These are phyloP conservation scores for Metschnikowia vanudenii DNA, from an alignment of 805 yeast genomes.

Conservation along the genomic window DNA sequence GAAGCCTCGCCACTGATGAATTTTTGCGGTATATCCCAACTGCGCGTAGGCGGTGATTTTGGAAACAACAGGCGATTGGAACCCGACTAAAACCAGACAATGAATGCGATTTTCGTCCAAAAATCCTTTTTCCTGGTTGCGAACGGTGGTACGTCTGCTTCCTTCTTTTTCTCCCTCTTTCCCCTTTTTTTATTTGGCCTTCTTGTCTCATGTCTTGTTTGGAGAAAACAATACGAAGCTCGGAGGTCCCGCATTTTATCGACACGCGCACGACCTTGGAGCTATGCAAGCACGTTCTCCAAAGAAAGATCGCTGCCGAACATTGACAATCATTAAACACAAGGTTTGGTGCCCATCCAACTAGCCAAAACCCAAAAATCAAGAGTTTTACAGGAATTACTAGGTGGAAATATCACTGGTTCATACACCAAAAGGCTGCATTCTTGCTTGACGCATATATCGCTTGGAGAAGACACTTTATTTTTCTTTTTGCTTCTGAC, in stretches of 20 bases:
- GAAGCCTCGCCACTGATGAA: neutral
- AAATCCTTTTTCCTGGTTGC: too few species aligned
- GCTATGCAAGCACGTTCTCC: slow-evolving; percentile 10
- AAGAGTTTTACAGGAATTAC: neutral
- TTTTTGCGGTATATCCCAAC: too few species aligned
- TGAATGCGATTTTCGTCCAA: too few species aligned
- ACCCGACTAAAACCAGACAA: too few species aligned
- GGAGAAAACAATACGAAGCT: slow-evolving; percentile 1
- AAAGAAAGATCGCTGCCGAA: neutral
- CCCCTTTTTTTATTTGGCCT: neutral
- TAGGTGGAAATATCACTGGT: neutral
- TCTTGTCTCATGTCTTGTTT: neutral
- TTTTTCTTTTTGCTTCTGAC: neutral
- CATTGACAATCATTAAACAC: neutral
- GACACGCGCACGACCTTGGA: slow-evolving; percentile 8
- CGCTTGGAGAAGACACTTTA: neutral
- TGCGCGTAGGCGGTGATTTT: too few species aligned
- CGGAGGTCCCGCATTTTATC: slow-evolving; percentile 9
- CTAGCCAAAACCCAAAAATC: neutral
- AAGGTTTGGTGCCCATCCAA: slow-evolving; percentile 1
- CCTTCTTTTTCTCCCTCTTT: too few species aligned
- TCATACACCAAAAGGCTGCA: too few species aligned
- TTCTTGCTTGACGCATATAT: too few species aligned
- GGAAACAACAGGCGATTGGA: too few species aligned
- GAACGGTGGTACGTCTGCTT: too few species aligned